Evolutionary conservation across 805 yeast genomes (phyloP), one percentile per base, ranked within the genome.

Genomic region (Starmerella apis): DNA sequence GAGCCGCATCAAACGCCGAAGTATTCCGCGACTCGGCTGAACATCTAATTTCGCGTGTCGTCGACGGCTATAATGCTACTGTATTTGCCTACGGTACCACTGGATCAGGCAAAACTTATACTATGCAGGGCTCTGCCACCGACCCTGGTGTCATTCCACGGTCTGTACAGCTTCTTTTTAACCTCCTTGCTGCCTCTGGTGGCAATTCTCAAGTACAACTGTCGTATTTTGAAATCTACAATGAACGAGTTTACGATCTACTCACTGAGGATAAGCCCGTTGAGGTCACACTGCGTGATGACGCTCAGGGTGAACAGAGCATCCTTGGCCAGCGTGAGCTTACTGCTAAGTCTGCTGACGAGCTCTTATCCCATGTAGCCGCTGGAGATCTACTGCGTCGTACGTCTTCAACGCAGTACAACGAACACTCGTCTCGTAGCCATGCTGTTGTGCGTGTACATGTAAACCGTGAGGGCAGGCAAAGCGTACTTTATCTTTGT

Each of bases 41-140:
- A 57, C 77, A 71, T 31, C 73, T 74, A 64, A 79, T 73, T 33
- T 68, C 61, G 55, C 77, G 73, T 63, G 78, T 76, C 54, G 72
- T 73, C 58, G 80, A 79, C 14, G 96, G 95, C 0, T 88, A 68
- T 64, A 86, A 86, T 61, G 88, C 88, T 14, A 87, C 96, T 0
- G 78, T 88, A 0, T 86, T 90, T 64, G 96, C 97, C 0, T 86
- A 86, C 61, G 96, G 96, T 31, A 84, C 84, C 86, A 86, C 96
- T 0, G 95, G 95, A 0, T 82, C 94, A 1, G 96, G 96, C 10
- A 86, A 86, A 65, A 86, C 96, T 0, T 80, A 76, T 62, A 77
- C 94, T 2, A 86, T 86, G 94, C 81, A 80, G 55, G 95, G 95
- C 27, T 69, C 72, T 24, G 81, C 79, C 54, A 22, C 24, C 16